Evolutionary conservation across 345 rosid genomes (phyloP).

Genomic region (Moringa oleifera): DNA sequence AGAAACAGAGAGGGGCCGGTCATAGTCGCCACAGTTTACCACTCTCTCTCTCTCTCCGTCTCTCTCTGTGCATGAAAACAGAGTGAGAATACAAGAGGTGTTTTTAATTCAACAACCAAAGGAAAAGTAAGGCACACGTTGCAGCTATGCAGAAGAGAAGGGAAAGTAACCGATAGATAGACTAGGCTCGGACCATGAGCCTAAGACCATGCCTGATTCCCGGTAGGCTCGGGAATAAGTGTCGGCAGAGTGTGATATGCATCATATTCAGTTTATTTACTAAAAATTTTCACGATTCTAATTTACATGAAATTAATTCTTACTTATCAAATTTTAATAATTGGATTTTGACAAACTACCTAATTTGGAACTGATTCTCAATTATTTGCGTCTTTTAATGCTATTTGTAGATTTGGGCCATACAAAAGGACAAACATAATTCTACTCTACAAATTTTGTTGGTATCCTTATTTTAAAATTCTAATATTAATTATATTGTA

Average conservation of each 20-base stretch:
- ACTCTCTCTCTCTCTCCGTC: background rate
- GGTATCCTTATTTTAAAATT: too few species aligned
- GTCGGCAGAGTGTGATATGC: background rate
- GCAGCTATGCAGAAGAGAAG: background rate
- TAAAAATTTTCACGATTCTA: too few species aligned
- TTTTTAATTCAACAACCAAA: background rate
- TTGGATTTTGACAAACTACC: conserved; percentile 13
- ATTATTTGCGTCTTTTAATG: background rate
- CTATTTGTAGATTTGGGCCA: conserved; percentile 8
- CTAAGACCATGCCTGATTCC: background rate
- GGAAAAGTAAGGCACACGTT: background rate
- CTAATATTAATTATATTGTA: too few species aligned
- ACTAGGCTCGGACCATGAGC: background rate
- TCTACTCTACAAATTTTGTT: background rate
- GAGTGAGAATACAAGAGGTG: background rate
- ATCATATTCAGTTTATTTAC: too few species aligned
- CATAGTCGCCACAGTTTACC: background rate
- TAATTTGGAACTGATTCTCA: conserved; percentile 9
- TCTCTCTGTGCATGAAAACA: conserved; percentile 6
- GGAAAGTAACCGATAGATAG: background rate
- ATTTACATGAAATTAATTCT: background rate
- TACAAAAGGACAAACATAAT: background rate
- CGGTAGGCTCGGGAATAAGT: background rate
- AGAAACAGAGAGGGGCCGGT: background rate
- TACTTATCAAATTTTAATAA: background rate